phyloP scores from a whole-genome alignment of 2,329 filamentous ascomycete genomes.

The Rutstroemia sp. region DNA sequence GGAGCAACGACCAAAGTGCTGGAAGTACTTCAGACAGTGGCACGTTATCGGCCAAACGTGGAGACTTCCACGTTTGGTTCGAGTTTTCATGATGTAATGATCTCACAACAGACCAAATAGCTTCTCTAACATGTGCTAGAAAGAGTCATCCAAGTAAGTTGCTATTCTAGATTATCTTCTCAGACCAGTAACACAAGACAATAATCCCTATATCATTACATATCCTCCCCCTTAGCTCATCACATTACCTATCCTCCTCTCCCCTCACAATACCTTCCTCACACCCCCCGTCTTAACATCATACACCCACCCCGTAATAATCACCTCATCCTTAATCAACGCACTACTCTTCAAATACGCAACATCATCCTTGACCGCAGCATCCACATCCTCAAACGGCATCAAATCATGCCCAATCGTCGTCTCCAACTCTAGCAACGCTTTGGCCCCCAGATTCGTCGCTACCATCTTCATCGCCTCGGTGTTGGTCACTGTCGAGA shows the following conservation, averaged over 20 bases:
- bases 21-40: too few relatives aligned
- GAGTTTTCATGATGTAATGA: too few relatives aligned
- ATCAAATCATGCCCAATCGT: conserved; percentile 20
- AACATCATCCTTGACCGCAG: conserved; percentile 61
- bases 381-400: conserved; percentile 52
- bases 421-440: conserved; percentile 32
- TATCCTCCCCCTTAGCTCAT: neutral
- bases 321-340: conserved; percentile 51
- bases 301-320: conserved; percentile 68
- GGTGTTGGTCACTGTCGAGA: conserved; percentile 60
- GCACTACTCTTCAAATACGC: conserved; percentile 50
- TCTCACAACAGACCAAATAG: too few relatives aligned
- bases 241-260: neutral
- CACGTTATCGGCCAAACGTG: too few relatives aligned
- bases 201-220: too few relatives aligned
- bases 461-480: conserved; percentile 48
- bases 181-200: too few relatives aligned
- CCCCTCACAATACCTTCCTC: conserved; percentile 37
- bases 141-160: too few relatives aligned
- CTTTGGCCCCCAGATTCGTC: conserved; percentile 45
- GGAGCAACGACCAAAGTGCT: too few relatives aligned
- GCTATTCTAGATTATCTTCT: too few relatives aligned
- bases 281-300: conserved; percentile 67
- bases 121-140: too few relatives aligned
- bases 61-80: too few relatives aligned